phyloP scores from a whole-genome alignment of 2,329 filamentous ascomycete species.

The Calonectria fujianensis region DNA sequence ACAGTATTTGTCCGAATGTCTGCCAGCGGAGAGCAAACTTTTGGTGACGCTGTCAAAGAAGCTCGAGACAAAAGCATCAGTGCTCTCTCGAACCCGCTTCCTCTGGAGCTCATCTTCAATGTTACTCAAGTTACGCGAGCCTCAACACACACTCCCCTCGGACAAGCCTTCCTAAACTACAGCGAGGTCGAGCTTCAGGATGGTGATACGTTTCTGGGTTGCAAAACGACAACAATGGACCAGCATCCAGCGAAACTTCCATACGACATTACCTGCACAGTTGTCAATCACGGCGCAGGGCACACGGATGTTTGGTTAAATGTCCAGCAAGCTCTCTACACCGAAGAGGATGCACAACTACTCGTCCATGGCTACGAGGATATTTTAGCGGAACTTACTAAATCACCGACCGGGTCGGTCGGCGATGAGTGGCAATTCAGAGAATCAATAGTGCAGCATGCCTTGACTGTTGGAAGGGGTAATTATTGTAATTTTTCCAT shows the following conservation, averaged over 20 bases:
- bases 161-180: slow-evolving; percentile 19
- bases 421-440: slow-evolving; percentile 13
- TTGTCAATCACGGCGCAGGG: slow-evolving; percentile 9
- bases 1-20: slow-evolving; percentile 13
- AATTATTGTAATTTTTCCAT: not conserved
- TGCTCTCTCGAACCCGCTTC: slow-evolving; percentile 18
- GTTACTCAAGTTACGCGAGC: slow-evolving; percentile 2
- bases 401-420: not conserved
- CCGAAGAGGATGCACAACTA: not conserved
- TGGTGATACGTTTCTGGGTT: slow-evolving; percentile 6
- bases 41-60: slow-evolving; percentile 4
- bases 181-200: slow-evolving; percentile 3
- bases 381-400: not conserved
- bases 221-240: slow-evolving; percentile 20
- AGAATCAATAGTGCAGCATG: slow-evolving; percentile 6
- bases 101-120: slow-evolving; percentile 17
- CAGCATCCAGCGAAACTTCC: slow-evolving; percentile 8
- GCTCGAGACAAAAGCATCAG: slow-evolving; percentile 14
- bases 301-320: slow-evolving; percentile 10
- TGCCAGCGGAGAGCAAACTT: not conserved
- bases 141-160: slow-evolving; percentile 10
- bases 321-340: slow-evolving; percentile 9
- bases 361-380: slow-evolving; percentile 17
- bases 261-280: slow-evolving; percentile 14
- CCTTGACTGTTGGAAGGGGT: slow-evolving; percentile 4